Base-by-base conservation (phyloP, 1,284 basidiomycete species). In the Ganoderma multipileum region DNA sequence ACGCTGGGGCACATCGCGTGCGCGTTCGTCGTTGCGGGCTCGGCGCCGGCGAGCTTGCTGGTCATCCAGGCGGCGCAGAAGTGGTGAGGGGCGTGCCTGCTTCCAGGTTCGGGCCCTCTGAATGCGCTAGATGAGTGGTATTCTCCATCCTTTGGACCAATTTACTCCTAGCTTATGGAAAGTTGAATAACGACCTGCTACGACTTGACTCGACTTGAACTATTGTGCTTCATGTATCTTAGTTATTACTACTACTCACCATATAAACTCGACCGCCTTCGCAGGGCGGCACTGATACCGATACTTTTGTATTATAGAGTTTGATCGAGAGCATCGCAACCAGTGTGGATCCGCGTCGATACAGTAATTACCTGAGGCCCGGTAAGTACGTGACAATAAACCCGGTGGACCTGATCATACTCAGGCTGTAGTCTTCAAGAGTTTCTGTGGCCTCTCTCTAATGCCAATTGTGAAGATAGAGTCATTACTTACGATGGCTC, bases 21-120 rank as follows among this genome's bases (percentile, higher is more conserved):
- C 18, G 76, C 76, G 47, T 73, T 77, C 64, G 71, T 76, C 20
- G 73, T 68, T 26, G 63, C 70, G 54, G 75, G 74, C 58, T 62
- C 69, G 39, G 55, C 33, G 33, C 70, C 64, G 44, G 73, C 71
- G 38, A 77, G 73, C 66, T 64, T 77, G 61, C 73, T 76, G 16
- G 71, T 78, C 14, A 33, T 78, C 61, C 77, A 78, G 68, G 77
- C 77, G 28, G 42, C 64, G 61, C 62, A 44, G 63, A 39, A 60
- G 67, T 55, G 39, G 64, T 64, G 65, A 55, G 50, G n/a, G 55
- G 20, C 5, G 64, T 6, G 18, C 18, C 9, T 38, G 16, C 20
- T 36, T 9, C n/a, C 20, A 23, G 44, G 20, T 9, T 47, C 44
- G 12, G 41, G 41, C 41, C 42, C 42, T 47, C 20, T 9, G 44